Percentiles rank a stretch among this genome's conserved stretches.
These are phyloP conservation scores for Trichoderma parareesei DNA, from an alignment of 495 filamentous ascomycete species.

Conservation along the genomic window DNA sequence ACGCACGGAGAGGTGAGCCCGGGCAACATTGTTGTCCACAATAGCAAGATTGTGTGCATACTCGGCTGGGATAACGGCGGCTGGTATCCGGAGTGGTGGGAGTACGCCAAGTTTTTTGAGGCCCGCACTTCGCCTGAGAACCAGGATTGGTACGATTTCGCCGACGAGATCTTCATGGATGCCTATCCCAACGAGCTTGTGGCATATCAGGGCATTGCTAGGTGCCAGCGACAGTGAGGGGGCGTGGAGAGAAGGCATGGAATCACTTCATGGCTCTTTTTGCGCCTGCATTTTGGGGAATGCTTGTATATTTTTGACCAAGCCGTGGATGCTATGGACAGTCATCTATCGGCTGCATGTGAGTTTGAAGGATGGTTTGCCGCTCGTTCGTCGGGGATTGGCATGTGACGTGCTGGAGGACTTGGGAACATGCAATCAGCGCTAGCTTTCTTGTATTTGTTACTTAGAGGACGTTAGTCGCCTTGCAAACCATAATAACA, in stretches of 20 bases:
- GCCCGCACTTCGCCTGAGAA: background rate
- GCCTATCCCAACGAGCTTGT: background rate
- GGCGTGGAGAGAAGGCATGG: background rate
- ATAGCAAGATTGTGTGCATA: constrained; percentile 32
- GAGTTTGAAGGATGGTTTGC: background rate
- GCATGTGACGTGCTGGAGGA: no score
- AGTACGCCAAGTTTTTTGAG: constrained; percentile 23
- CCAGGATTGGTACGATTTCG: constrained; percentile 5
- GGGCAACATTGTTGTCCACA: constrained; percentile 23
- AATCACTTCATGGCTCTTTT: background rate
- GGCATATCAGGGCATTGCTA: background rate
- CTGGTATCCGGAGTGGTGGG: constrained; percentile 51
- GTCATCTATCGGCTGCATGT: background rate
- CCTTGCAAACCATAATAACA: no score
- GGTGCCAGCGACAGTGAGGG: background rate
- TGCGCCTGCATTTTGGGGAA: background rate
- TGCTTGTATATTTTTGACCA: background rate
- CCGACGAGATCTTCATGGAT: background rate
- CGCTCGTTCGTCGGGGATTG: no score
- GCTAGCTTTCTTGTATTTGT: no score
- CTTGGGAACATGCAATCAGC: no score
- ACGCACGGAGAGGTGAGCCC: constrained; percentile 26
- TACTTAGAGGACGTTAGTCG: no score
- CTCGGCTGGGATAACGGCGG: constrained; percentile 44
- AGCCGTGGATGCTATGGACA: background rate